phyloP scores from a whole-genome alignment of 768 basidiomycete species.

The Leucocoprinus birnbaumii region DNA sequence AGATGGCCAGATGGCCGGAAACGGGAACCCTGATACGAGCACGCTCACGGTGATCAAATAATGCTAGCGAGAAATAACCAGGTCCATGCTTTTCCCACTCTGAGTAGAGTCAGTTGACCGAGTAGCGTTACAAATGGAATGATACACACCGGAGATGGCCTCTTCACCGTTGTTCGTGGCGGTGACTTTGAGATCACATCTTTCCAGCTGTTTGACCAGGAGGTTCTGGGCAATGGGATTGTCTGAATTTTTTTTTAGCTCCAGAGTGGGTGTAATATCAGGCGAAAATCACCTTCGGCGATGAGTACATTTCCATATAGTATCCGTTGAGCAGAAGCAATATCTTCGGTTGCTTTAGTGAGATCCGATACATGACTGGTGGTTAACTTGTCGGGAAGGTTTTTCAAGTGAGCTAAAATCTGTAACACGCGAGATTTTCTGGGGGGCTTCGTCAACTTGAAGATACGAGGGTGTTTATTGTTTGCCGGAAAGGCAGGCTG shows the following conservation, averaged over 20 bases:
- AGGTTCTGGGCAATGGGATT: constrained; percentile 70
- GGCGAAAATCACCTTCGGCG: constrained; percentile 53
- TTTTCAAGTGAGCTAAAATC: constrained; percentile 56
- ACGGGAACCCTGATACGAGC: neutral
- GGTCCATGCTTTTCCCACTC: constrained; percentile 71
- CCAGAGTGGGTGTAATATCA: no score
- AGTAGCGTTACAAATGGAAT: neutral
- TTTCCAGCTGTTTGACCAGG: constrained; percentile 63
- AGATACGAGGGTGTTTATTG: constrained; percentile 49
- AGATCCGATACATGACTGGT: constrained; percentile 32
- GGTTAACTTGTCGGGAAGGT: constrained; percentile 44
- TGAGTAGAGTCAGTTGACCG: constrained; percentile 18
- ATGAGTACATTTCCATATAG: constrained; percentile 67
- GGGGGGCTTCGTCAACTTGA: constrained; percentile 72
- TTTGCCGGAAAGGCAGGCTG: constrained; percentile 45
- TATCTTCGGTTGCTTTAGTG: constrained; percentile 42
- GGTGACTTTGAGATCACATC: constrained; percentile 54
- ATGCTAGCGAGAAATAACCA: constrained; percentile 64
- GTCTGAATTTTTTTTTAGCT: no score
- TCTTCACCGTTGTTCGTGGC: constrained; percentile 69
- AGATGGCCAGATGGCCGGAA: no score
- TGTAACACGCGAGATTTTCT: constrained; percentile 58
- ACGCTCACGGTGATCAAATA: constrained; percentile 71
- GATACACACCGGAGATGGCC: constrained; percentile 48
- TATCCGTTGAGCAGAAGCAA: constrained; percentile 46